Conservation (phyloP, 257 asterid species). For the Capsicum chinense region DNA sequence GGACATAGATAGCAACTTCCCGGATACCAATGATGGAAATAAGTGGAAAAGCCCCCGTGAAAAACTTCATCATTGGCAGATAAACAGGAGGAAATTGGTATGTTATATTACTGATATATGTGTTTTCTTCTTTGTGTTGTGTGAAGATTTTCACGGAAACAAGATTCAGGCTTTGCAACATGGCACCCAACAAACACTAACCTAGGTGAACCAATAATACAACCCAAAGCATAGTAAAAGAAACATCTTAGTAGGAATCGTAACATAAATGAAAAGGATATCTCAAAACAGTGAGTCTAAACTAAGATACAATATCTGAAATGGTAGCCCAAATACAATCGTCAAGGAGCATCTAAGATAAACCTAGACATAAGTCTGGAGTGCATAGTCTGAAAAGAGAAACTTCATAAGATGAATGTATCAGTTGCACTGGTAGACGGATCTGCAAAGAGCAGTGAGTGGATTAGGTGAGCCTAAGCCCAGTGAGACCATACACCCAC, state of each 20-base stretch:
- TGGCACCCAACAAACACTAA: not conserved
- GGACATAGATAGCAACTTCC: slow-evolving; percentile 27
- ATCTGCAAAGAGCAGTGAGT: not conserved
- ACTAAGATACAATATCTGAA: not conserved
- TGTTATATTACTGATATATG: not conserved
- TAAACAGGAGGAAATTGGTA: slow-evolving; percentile 45
- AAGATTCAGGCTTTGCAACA: not conserved
- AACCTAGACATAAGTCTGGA: not conserved
- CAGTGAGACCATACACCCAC: not conserved
- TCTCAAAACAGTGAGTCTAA: not conserved
- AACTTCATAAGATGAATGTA: not conserved
- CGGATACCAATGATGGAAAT: slow-evolving; percentile 27
- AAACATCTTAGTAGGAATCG: not conserved
- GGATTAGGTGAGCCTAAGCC: not conserved
- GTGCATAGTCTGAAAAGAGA: not conserved
- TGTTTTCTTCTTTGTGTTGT: slow-evolving; percentile 12
- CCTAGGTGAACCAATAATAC: not conserved
- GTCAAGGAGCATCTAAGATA: not conserved
- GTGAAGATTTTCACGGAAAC: not conserved
- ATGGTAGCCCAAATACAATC: not conserved
- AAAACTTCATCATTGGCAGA: slow-evolving; percentile 51
- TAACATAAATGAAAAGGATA: not conserved
- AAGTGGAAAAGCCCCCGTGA: slow-evolving; percentile 41
- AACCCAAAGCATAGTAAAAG: not conserved
- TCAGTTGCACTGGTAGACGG: not conserved